Evolutionary conservation across 2,329 filamentous ascomycete genomes (phyloP).

Genomic region (Colletotrichum tofieldiae): DNA sequence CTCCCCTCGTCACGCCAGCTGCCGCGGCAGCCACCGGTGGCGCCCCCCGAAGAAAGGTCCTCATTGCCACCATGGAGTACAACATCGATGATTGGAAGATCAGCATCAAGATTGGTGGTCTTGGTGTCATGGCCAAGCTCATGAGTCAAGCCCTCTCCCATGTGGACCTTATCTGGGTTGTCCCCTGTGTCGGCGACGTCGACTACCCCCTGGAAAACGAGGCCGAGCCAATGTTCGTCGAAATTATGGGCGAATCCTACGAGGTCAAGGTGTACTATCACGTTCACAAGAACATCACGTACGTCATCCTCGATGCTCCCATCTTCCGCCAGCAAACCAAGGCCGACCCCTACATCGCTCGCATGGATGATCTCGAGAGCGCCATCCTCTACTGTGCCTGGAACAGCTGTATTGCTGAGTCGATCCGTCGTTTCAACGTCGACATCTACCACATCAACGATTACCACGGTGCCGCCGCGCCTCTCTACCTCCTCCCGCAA

Average conservation of each 20-base stretch:
- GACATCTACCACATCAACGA: conserved; percentile 79
- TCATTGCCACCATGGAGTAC: conserved; percentile 82
- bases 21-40: conserved; percentile 43
- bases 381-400: conserved; percentile 80
- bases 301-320: conserved; percentile 76
- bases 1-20: conserved; percentile 32
- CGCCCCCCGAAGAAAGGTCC: conserved; percentile 65
- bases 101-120: conserved; percentile 80
- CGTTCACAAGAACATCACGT: conserved; percentile 75
- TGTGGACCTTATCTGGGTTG: conserved; percentile 77
- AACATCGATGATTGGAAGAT: conserved; percentile 80
- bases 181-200: conserved; percentile 74
- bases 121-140: conserved; percentile 79
- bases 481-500: conserved; percentile 75
- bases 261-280: conserved; percentile 77
- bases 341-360: conserved; percentile 75
- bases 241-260: conserved; percentile 72
- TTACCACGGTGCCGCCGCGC: conserved; percentile 75
- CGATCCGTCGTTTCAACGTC: conserved; percentile 73
- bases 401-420: conserved; percentile 79
- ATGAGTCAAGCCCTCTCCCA: conserved; percentile 78
- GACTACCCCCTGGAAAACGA: conserved; percentile 73
- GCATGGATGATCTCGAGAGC: conserved; percentile 79
- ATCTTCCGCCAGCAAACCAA: conserved; percentile 77
- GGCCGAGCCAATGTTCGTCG: conserved; percentile 74